phyloP scores from a whole-genome alignment of 2,329 filamentous ascomycete species.

The Dactylellina leptospora region DNA sequence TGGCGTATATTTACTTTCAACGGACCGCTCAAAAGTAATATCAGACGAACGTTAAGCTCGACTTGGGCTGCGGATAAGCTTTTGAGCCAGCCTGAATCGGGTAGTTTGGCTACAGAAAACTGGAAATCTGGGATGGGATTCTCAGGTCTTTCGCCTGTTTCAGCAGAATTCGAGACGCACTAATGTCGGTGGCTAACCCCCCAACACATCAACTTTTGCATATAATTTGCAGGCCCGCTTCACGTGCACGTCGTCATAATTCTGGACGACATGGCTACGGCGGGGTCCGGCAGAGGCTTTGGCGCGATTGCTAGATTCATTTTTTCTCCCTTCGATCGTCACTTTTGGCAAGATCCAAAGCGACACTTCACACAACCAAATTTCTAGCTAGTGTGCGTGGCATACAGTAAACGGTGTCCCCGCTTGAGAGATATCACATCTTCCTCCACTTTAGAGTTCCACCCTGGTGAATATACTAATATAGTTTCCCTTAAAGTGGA shows the following conservation, averaged over 20 bases:
- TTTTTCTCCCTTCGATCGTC: conserved; percentile 15
- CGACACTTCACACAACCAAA: not conserved
- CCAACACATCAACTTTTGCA: conserved; percentile 24
- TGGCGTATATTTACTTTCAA: conserved; percentile 15
- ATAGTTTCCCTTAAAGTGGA: too few relatives aligned
- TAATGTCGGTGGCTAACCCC: conserved; percentile 23
- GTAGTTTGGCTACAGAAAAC: conserved; percentile 23
- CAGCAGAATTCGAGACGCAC: conserved; percentile 41
- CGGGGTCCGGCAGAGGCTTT: conserved; percentile 35
- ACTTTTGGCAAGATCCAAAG: conserved; percentile 10
- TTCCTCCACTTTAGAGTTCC: too few relatives aligned
- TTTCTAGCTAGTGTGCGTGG: not conserved
- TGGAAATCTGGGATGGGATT: conserved; percentile 8
- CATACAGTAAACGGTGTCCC: too few relatives aligned
- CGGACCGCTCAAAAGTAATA: not conserved
- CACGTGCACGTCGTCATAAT: conserved; percentile 24
- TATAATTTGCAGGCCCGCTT: conserved; percentile 14
- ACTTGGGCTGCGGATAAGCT: conserved; percentile 24
- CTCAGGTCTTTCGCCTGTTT: conserved; percentile 24
- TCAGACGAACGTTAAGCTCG: conserved; percentile 8
- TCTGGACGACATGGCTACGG: conserved; percentile 12
- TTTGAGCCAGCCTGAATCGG: conserved; percentile 22
- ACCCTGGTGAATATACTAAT: too few relatives aligned
- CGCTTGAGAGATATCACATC: too few relatives aligned
- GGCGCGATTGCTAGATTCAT: not conserved